These are phyloP conservation scores for Fusarium stilboides DNA, from an alignment of 2,329 filamentous ascomycete genomes.

Conservation along the genomic window DNA sequence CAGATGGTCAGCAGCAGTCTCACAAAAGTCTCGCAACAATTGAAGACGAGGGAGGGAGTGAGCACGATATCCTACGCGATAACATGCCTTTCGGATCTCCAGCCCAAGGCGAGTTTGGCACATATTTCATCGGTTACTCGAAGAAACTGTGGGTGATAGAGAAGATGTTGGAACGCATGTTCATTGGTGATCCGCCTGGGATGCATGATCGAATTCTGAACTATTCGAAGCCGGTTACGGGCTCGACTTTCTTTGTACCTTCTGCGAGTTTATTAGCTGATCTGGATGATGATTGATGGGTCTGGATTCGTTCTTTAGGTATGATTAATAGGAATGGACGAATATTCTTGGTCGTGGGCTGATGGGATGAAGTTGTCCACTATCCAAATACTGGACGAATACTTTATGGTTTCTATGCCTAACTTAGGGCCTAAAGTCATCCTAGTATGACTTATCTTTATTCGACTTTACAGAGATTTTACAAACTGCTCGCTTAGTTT, in stretches of 20 bases:
- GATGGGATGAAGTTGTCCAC: too few species aligned
- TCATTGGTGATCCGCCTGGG: conserved; percentile 67
- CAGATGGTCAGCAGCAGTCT: conserved; percentile 63
- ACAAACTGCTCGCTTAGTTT: too few species aligned
- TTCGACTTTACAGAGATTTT: too few species aligned
- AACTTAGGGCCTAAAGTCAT: too few species aligned
- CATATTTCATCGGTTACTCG: conserved; percentile 72
- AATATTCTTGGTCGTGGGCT: too few species aligned
- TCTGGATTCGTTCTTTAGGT: too few species aligned
- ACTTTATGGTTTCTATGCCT: too few species aligned
- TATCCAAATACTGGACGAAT: too few species aligned
- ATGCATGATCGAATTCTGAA: conserved; percentile 70
- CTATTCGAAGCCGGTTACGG: conserved; percentile 68
- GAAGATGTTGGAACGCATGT: conserved; percentile 72
- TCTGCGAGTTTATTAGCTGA: conserved; percentile 24
- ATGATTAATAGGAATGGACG: too few species aligned
- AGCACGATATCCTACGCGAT: conserved; percentile 69
- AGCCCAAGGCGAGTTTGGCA: conserved; percentile 66
- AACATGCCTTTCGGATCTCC: conserved; percentile 75
- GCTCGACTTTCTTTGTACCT: conserved; percentile 68
- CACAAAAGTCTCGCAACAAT: conserved; percentile 71
- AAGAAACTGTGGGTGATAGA: conserved; percentile 69
- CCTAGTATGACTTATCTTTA: too few species aligned
- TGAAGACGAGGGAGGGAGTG: conserved; percentile 64
- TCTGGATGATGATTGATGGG: conserved; percentile 17